phyloP scores from a whole-genome alignment of 2,329 filamentous ascomycete genomes.

The Paracoccidioides lutzii region DNA sequence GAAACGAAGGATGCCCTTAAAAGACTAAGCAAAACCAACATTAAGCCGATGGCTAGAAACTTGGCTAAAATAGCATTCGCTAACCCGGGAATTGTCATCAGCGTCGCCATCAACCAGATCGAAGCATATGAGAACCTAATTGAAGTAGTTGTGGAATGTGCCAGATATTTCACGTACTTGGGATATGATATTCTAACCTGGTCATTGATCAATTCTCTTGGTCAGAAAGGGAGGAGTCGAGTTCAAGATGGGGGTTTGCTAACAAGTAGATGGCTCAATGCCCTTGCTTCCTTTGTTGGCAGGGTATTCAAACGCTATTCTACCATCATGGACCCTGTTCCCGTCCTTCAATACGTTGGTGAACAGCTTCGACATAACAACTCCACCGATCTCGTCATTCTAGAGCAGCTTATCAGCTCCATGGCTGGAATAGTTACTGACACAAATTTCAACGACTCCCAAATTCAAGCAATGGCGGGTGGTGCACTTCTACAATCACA shows the following conservation, averaged over 20 bases:
- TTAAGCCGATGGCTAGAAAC: constrained; percentile 70
- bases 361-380: constrained; percentile 71
- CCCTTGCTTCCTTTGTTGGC: constrained; percentile 79
- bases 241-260: constrained; percentile 56
- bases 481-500: constrained; percentile 67
- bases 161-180: constrained; percentile 81
- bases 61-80: constrained; percentile 87
- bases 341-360: constrained; percentile 80
- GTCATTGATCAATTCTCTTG: constrained; percentile 66
- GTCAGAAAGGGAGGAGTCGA: constrained; percentile 44
- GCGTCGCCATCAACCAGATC: constrained; percentile 75
- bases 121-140: constrained; percentile 93
- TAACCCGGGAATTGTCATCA: constrained; percentile 83
- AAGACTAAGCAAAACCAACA: constrained; percentile 75
- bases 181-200: constrained; percentile 90
- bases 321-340: constrained; percentile 61
- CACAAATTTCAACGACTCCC: constrained; percentile 74
- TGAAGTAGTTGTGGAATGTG: constrained; percentile 86
- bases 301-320: constrained; percentile 79
- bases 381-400: constrained; percentile 77
- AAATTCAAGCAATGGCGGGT: constrained; percentile 78
- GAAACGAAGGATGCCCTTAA: constrained; percentile 82
- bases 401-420: constrained; percentile 77
- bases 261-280: constrained; percentile 84
- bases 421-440: constrained; percentile 91